Conservation (phyloP, 1,139 yeast genomes). For the Kodamaea derodonti region DNA sequence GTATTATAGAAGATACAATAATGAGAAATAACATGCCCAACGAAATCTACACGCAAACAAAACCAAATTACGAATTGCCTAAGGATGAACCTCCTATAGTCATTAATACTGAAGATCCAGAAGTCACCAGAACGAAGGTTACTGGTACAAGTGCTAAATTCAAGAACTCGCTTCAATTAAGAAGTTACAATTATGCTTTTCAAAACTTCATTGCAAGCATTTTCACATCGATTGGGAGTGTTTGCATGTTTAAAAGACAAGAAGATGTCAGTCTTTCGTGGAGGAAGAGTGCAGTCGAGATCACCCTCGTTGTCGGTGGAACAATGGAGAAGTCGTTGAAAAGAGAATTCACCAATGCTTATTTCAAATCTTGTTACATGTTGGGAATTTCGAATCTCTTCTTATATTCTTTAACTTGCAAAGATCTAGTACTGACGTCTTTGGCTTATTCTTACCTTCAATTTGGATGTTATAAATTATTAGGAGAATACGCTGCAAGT, state of each 20-base stretch:
- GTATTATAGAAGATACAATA: conserved; percentile 54
- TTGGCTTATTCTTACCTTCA: conserved; percentile 48
- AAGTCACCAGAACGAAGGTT: conserved; percentile 12
- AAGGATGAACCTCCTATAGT: conserved; percentile 34
- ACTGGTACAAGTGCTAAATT: conserved; percentile 50
- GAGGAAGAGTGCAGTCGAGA: conserved; percentile 38
- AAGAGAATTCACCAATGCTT: conserved; percentile 18
- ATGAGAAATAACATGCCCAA: conserved; percentile 47
- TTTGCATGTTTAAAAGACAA: conserved; percentile 43
- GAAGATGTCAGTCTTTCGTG: conserved; percentile 31
- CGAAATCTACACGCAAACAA: conserved; percentile 44
- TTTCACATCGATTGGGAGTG: conserved; percentile 37
- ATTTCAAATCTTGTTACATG: conserved; percentile 6
- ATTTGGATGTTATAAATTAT: conserved; percentile 35
- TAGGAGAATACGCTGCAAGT: conserved; percentile 20
- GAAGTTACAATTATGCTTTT: conserved; percentile 47
- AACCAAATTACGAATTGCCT: conserved; percentile 24
- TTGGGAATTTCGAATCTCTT: conserved; percentile 22
- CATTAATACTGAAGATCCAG: conserved; percentile 33
- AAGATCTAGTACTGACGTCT: conserved; percentile 37
- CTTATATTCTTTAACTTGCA: conserved; percentile 22
- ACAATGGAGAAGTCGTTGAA: conserved; percentile 25
- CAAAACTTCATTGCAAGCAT: conserved; percentile 47
- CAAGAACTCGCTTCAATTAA: conserved; percentile 57
- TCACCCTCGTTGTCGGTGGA: conserved; percentile 35